Evolutionary conservation across 2,329 filamentous ascomycete species (phyloP).

Genomic region (Sporothrix brunneoviolacea): DNA sequence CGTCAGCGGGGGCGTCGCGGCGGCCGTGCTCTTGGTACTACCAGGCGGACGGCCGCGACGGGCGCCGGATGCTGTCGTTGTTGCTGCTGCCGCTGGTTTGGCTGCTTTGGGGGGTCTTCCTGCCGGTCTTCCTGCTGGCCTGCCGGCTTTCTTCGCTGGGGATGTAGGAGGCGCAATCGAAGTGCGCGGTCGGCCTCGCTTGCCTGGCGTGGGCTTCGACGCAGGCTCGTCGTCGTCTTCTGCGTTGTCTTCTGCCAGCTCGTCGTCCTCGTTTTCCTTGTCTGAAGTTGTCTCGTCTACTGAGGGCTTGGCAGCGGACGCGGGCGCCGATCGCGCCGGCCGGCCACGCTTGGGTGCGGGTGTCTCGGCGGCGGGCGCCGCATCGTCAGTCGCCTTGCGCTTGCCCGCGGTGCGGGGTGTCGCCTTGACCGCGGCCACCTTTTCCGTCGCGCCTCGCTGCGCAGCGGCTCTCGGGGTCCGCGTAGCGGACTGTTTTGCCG

Average conservation of each 20-base stretch:
- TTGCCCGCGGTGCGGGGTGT: slow-evolving; percentile 14
- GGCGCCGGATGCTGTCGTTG: slow-evolving; percentile 1
- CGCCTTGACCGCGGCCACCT: background rate
- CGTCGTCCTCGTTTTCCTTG: background rate
- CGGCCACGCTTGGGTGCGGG: slow-evolving; percentile 17
- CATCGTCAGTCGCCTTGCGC: slow-evolving; percentile 22
- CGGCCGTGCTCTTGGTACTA: background rate
- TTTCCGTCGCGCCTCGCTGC: too few species aligned
- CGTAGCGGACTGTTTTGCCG: background rate
- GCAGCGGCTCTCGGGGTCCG: background rate
- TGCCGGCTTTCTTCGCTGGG: slow-evolving; percentile 1
- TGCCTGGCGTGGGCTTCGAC: background rate
- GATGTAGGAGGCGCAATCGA: background rate
- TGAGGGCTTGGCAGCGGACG: background rate
- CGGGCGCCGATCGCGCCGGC: background rate
- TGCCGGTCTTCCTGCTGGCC: background rate
- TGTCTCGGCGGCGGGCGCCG: slow-evolving; percentile 10
- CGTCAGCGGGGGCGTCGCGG: background rate
- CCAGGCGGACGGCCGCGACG: slow-evolving; percentile 12
- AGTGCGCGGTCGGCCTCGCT: background rate
- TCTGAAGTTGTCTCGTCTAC: background rate
- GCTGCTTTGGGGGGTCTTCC: too few species aligned
- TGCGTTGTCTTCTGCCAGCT: background rate
- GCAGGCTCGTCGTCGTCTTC: background rate
- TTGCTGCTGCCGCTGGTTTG: too few species aligned